Conservation (phyloP, 192 early-diverging fungal species). For the Podila verticillata region DNA sequence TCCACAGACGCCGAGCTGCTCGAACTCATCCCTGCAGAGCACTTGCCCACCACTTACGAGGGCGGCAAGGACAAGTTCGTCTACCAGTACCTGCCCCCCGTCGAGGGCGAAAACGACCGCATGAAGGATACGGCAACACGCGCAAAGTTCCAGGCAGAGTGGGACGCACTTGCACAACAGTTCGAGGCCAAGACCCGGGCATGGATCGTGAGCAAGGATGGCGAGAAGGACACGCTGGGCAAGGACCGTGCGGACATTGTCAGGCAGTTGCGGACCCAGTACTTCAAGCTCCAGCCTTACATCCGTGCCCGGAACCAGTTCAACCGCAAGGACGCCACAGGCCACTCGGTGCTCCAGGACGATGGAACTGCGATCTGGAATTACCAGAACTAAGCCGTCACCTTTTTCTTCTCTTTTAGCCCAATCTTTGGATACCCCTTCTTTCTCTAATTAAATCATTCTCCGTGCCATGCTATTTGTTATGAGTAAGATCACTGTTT, state of each 20-base stretch:
- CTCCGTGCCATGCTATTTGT: too few species aligned
- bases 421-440: too few species aligned
- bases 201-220: conserved; percentile 6
- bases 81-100: conserved; percentile 55
- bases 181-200: conserved; percentile 30
- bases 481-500: too few species aligned
- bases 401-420: too few species aligned
- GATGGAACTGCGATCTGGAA: conserved; percentile 31
- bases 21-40: conserved; percentile 64
- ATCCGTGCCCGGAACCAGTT: conserved; percentile 45
- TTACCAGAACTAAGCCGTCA: conserved; percentile 27
- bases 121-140: conserved; percentile 56
- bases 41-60: conserved; percentile 60
- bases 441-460: too few species aligned
- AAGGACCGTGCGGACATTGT: conserved; percentile 21
- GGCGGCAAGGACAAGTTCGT: conserved; percentile 63
- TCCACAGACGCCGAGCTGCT: conserved; percentile 64
- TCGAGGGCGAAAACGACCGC: conserved; percentile 26
- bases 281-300: conserved; percentile 33
- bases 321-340: conserved; percentile 25
- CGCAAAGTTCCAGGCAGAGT: conserved; percentile 20
- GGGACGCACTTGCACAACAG: conserved; percentile 26
- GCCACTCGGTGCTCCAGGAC: conserved; percentile 22
- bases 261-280: conserved; percentile 18
- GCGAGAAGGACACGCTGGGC: not conserved